These are phyloP conservation scores for Ophiocordyceps camponoti-floridani DNA, from an alignment of 2,329 filamentous ascomycete genomes.

Conservation along the genomic window DNA sequence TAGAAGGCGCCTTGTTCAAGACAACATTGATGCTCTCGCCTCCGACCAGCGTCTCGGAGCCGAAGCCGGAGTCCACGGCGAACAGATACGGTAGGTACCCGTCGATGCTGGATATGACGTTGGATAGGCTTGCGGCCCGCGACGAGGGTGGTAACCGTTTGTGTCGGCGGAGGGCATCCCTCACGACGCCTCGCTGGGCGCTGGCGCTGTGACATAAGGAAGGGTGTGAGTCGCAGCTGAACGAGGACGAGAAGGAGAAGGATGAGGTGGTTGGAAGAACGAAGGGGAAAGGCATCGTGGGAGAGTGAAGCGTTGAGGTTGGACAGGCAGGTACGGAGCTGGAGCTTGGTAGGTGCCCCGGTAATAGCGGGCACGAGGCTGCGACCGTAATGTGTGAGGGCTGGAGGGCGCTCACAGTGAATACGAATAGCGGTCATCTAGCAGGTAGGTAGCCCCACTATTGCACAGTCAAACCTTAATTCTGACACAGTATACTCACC, in stretches of 20 bases:
- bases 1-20: slow-evolving; percentile 38
- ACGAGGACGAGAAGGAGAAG: slow-evolving; percentile 62
- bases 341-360: background rate
- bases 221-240: slow-evolving; percentile 69
- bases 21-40: slow-evolving; percentile 50
- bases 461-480: no score
- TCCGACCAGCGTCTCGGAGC: slow-evolving; percentile 19
- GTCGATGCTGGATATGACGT: slow-evolving; percentile 50
- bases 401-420: background rate
- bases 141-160: slow-evolving; percentile 64
- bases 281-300: slow-evolving; percentile 75
- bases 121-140: slow-evolving; percentile 51
- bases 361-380: no score
- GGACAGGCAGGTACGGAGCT: background rate
- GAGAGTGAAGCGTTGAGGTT: background rate
- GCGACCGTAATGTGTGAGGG: background rate
- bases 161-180: slow-evolving; percentile 72
- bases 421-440: no score
- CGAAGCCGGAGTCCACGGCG: slow-evolving; percentile 57
- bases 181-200: slow-evolving; percentile 66
- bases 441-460: no score
- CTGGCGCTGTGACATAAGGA: slow-evolving; percentile 71
- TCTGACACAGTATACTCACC: no score
- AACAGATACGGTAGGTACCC: slow-evolving; percentile 74
- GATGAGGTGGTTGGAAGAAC: slow-evolving; percentile 76